Evolutionary conservation across 768 basidiomycete species (phyloP).

Genomic region (Lactifluus volemus): DNA sequence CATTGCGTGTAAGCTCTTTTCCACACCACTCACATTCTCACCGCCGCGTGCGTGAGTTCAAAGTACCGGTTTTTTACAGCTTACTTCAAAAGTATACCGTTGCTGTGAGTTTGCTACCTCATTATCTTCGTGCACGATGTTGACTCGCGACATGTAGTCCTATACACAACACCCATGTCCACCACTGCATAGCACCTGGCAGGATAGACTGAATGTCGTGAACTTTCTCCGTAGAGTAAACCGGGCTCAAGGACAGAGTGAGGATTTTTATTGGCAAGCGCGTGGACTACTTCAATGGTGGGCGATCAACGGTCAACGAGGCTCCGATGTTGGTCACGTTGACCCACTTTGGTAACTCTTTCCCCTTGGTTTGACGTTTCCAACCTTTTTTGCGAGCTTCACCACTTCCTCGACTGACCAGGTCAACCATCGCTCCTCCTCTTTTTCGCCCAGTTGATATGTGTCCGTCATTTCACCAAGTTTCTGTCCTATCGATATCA

Average conservation of each 20-base stretch:
- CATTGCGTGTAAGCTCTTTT: neutral
- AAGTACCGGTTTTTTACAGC: neutral
- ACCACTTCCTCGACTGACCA: constrained; percentile 38
- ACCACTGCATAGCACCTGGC: constrained; percentile 59
- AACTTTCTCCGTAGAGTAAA: constrained; percentile 82
- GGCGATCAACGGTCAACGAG: constrained; percentile 38
- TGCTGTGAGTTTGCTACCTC: neutral
- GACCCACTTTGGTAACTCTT: constrained; percentile 53
- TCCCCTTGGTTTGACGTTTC: neutral
- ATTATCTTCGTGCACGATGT: neutral
- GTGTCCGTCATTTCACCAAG: constrained; percentile 35
- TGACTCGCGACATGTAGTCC: neutral
- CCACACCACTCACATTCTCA: neutral
- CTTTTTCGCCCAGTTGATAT: constrained; percentile 27
- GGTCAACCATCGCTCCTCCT: constrained; percentile 36
- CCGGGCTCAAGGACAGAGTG: constrained; percentile 81
- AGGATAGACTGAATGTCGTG: constrained; percentile 73
- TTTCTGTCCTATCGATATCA: constrained; percentile 37
- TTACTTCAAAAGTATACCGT: neutral
- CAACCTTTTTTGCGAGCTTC: constrained; percentile 30
- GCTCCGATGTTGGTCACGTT: constrained; percentile 52
- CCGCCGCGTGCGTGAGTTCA: constrained; percentile 7
- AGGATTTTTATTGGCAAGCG: constrained; percentile 93
- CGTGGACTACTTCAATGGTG: constrained; percentile 97
- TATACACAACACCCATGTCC: constrained; percentile 24